Base-by-base conservation (phyloP, 768 basidiomycete species). In the Phallus indusiatus region DNA sequence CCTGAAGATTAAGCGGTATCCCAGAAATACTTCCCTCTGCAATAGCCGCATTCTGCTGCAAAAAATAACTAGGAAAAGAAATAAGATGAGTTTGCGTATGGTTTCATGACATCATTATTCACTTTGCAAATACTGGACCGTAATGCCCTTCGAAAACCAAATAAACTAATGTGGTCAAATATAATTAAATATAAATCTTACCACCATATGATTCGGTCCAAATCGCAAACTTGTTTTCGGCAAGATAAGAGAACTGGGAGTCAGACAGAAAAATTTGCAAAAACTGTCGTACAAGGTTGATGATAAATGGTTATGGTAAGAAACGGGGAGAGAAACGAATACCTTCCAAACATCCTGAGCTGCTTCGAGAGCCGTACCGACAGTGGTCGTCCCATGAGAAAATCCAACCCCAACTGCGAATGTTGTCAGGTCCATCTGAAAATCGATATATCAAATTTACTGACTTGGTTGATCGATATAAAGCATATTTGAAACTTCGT, bases 241-340 rank as follows among this genome's bases (percentile, higher is more conserved):
- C 69, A 50, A 75, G 78, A 55, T 78, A 75, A 47, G 77, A 64
- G 63, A 84, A 86, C 60, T 77, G 75, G 3, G 74, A 64, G 64
- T 86, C 82, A 0, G 71, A 66, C 54, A 86, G 73, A 69, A 81
- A 84, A 17, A 85, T 80, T 69, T 85, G 83, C 64, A 86, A 68
- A 72, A 63, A 52, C 47, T 55, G 34, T 24, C 33, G 18, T 10
- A 12, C 14, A 36, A n/a, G 46, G 36, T 42, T 28, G 53, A 37
- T 17, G 46, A 22, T 14, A 35, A 10, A 12, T 20, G 34, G 5
- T 18, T 21, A n/a, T 54, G 5, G 3, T 34, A 54, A 24, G 21
- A 42, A 42, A n/a, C 42, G 2, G n/a, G 4, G 4, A 34, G 20
- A 4, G 24, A 36, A 28, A 17, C n/a, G 33, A 47, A 17, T 16